These are phyloP conservation scores for Avicennia marina DNA, from an alignment of 257 asterid species.

Conservation along the genomic window DNA sequence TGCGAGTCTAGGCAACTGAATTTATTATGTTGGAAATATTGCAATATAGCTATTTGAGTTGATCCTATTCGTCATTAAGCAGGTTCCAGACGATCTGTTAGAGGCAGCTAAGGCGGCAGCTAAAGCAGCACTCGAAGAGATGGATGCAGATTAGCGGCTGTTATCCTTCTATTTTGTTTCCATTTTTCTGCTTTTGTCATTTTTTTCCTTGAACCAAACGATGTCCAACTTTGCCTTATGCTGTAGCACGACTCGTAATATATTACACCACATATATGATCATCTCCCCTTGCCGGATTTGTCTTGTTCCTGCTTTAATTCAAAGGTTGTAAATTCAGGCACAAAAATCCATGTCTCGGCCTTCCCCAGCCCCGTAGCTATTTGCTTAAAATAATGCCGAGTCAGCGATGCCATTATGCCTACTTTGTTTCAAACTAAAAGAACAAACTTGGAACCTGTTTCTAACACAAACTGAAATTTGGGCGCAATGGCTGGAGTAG, in stretches of 20 bases:
- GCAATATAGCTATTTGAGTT: neutral
- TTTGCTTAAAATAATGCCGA: too few relatives aligned
- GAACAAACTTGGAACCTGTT: too few relatives aligned
- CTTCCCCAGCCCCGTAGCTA: too few relatives aligned
- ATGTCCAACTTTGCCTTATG: neutral
- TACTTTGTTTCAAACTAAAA: too few relatives aligned
- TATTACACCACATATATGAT: too few relatives aligned
- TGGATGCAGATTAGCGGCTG: constrained; percentile 76
- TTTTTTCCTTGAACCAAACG: neutral
- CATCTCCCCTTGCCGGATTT: too few relatives aligned
- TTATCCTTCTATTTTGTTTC: too few relatives aligned
- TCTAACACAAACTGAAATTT: neutral
- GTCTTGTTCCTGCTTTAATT: too few relatives aligned
- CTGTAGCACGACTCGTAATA: too few relatives aligned
- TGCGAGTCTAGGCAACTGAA: neutral
- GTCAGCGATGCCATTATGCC: too few relatives aligned
- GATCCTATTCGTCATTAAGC: constrained; percentile 5
- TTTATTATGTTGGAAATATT: neutral
- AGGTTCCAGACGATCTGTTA: constrained; percentile 74
- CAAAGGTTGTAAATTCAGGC: too few relatives aligned
- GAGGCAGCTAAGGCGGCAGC: constrained; percentile 96
- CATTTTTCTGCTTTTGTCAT: neutral
- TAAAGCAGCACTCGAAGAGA: constrained; percentile 90
- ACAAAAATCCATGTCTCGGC: too few relatives aligned
- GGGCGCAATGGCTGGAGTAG: neutral